Conservation (phyloP, 163 green algal species). For the Scenedesmus sp. region DNA sequence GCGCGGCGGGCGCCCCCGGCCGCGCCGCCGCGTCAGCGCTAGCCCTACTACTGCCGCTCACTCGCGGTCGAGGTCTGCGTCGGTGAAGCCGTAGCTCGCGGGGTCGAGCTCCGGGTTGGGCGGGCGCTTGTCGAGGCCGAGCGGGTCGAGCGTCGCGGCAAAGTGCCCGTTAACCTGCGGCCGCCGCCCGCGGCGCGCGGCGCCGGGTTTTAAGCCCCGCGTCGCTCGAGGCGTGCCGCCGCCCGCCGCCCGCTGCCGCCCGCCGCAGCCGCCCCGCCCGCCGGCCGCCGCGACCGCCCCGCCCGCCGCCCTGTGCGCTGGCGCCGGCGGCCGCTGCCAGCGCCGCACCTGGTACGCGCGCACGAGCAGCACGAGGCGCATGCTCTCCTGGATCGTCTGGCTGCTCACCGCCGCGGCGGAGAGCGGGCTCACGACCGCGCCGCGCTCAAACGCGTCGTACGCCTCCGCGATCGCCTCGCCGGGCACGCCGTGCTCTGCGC, state of each 20-base stretch:
- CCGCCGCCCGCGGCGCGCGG: too few relatives aligned
- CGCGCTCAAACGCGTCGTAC: conserved; percentile 85
- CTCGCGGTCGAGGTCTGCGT: conserved; percentile 94
- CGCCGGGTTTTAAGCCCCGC: too few relatives aligned
- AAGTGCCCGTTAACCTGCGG: conserved; percentile 89
- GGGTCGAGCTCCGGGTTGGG: conserved; percentile 87
- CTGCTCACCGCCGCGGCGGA: conserved; percentile 76
- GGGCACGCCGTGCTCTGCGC: conserved; percentile 80
- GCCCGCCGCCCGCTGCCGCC: too few relatives aligned
- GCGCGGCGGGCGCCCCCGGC: too few relatives aligned
- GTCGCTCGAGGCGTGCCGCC: too few relatives aligned
- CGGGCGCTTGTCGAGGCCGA: conserved; percentile 80
- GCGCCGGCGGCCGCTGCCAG: too few relatives aligned
- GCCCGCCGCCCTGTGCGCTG: background rate
- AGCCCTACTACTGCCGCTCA: too few relatives aligned
- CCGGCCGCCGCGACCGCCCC: background rate
- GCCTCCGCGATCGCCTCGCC: conserved; percentile 90
- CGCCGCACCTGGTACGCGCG: conserved; percentile 83
- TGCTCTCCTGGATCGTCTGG: conserved; percentile 96
- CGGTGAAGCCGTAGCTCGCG: conserved; percentile 92
- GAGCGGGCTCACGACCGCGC: conserved; percentile 76
- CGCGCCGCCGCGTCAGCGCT: too few relatives aligned
- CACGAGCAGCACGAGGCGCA: conserved; percentile 94
- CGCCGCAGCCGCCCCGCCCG: background rate
- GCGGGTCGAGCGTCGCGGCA: conserved; percentile 91